phyloP scores from a whole-genome alignment of 495 filamentous ascomycete genomes.

The Neurospora pannonica region DNA sequence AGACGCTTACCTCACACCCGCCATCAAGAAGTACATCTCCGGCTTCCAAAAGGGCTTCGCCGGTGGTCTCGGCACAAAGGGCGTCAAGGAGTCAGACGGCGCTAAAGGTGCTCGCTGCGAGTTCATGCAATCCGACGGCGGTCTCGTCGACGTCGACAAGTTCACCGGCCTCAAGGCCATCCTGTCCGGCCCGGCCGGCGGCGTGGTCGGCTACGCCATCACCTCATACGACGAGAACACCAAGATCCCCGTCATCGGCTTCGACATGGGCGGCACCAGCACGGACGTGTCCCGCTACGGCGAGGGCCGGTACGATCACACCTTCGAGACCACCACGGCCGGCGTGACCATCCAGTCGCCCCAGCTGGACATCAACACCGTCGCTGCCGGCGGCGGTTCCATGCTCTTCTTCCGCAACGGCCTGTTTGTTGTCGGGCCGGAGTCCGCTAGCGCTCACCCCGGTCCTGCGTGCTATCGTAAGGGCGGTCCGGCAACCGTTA shows the following conservation, averaged over 20 bases:
- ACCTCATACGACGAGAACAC: slow-evolving; percentile 85
- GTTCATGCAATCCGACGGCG: slow-evolving; percentile 83
- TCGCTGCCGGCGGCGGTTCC: slow-evolving; percentile 88
- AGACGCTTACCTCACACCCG: slow-evolving; percentile 92
- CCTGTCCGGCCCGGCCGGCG: slow-evolving; percentile 70
- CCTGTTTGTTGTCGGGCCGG: slow-evolving; percentile 91
- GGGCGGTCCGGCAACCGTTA: slow-evolving; percentile 85
- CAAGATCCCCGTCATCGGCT: slow-evolving; percentile 86
- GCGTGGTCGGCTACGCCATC: slow-evolving; percentile 87
- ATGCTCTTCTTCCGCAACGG: slow-evolving; percentile 86
- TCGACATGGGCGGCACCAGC: slow-evolving; percentile 91
- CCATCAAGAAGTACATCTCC: slow-evolving; percentile 89
- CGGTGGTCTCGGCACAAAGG: slow-evolving; percentile 58
- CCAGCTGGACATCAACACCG: slow-evolving; percentile 96
- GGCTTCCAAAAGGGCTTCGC: slow-evolving; percentile 74
- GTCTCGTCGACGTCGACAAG: slow-evolving; percentile 63
- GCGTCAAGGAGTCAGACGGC: slow-evolving; percentile 49
- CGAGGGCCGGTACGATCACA: slow-evolving; percentile 82
- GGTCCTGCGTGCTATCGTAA: slow-evolving; percentile 94
- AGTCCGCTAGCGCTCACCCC: slow-evolving; percentile 87
- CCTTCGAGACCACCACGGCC: slow-evolving; percentile 94
- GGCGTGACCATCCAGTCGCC: slow-evolving; percentile 92
- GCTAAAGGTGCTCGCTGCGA: slow-evolving; percentile 57
- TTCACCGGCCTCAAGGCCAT: slow-evolving; percentile 72
- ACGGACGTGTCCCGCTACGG: slow-evolving; percentile 94